phyloP scores from a whole-genome alignment of 176 grass and related monocot species.

The Olyra latifolia region DNA sequence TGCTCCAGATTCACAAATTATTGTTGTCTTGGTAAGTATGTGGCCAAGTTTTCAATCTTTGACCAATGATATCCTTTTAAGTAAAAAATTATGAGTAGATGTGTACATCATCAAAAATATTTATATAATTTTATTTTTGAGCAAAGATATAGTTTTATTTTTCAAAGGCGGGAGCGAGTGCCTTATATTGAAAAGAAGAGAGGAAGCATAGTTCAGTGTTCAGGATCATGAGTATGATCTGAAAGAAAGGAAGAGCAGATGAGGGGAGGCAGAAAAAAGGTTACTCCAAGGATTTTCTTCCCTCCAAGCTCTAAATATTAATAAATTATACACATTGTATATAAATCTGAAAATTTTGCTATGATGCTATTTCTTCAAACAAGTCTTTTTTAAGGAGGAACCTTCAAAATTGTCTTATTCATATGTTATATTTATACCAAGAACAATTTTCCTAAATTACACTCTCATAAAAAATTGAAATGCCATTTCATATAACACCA shows the following conservation, averaged over 20 bases:
- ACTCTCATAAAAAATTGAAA: not conserved
- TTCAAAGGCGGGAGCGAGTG: too few species aligned
- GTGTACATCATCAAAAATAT: not conserved
- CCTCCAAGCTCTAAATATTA: not conserved
- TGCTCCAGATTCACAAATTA: not conserved
- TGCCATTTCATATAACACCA: not conserved
- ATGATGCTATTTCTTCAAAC: not conserved
- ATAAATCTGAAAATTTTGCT: not conserved
- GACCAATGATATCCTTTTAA: constrained; percentile 7
- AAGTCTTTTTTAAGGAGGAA: not conserved
- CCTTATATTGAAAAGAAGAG: too few species aligned
- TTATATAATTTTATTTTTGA: not conserved
- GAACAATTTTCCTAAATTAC: not conserved
- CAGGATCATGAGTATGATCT: too few species aligned
- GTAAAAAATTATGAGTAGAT: not conserved
- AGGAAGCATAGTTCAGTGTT: too few species aligned
- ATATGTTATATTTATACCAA: constrained; percentile 14
- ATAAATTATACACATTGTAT: not conserved
- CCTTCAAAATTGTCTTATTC: not conserved
- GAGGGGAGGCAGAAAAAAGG: too few species aligned
- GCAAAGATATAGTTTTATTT: too few species aligned
- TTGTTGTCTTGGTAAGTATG: not conserved
- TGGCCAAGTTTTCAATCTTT: not conserved
- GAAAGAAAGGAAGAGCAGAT: too few species aligned
- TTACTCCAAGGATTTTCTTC: not conserved